Evolutionary conservation across 2,329 filamentous ascomycete species (phyloP), one percentile per base, ranked within the genome.

Genomic region (Fusarium albosuccineum): DNA sequence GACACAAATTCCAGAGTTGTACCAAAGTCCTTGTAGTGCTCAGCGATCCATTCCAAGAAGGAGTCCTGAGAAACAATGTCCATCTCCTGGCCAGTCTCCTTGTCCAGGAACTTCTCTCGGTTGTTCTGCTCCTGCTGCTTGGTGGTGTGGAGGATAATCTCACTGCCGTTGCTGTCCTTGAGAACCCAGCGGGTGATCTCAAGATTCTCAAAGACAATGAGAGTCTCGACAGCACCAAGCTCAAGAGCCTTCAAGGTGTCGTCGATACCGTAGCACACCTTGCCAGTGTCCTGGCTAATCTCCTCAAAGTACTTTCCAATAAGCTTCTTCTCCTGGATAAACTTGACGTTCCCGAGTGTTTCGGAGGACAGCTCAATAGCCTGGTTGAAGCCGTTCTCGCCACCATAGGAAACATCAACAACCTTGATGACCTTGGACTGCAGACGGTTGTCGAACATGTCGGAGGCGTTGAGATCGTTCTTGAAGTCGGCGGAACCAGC

Each of bases 311-410:
- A 99, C 79, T 92, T 94, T 79, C 95, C 95, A 77, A 99, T 99
- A 67, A 99, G 89, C 85, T 97, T 99, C 91, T 99, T 99, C 87
- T 99, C 96, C 82, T 99, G 96, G 79, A 99, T 97, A 81, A 99
- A 99, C 84, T 99, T 99, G 87, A 99, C 96, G 78, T 98, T 99
- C 82, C 94, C 92, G 48, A 99, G 88, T 8, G 96, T 99, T 85
- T 99, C 97, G 8, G 94, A 89, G 27, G 96, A 91, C 75, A 99
- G 82, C 78, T 99, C 96, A 69, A 99, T 99, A 63, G 96, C 96
- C 84, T 99, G 97, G 85, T 99, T 99, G 88, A 99, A 99, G 46
- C 96, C 96, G 85, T 98, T 98, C 84, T 99, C 97, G 73, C 96
- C 96, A 80, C 96, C 96, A 76, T 99, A 99, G 13, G 95, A 98